phyloP scores from a whole-genome alignment of 495 filamentous ascomycete genomes.

The Hyaloscypha finlandica region DNA sequence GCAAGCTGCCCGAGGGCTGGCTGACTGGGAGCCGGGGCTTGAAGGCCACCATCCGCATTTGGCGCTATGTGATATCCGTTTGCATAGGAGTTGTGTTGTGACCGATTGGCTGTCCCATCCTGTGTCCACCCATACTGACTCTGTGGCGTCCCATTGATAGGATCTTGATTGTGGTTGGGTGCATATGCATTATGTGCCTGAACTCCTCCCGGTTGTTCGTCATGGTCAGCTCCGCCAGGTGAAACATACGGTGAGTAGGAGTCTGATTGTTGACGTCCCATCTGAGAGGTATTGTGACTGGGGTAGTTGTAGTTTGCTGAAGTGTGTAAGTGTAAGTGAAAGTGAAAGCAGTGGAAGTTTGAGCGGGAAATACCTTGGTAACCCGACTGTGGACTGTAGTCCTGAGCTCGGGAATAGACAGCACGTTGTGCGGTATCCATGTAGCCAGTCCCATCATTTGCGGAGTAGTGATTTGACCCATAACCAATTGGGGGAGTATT shows the following conservation, averaged over 20 bases:
- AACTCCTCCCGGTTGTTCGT: slow-evolving; percentile 15
- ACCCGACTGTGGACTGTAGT: slow-evolving; percentile 15
- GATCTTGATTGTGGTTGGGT: slow-evolving; percentile 4
- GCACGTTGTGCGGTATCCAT: slow-evolving; percentile 27
- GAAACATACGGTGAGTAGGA: slow-evolving; percentile 56
- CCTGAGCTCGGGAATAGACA: slow-evolving; percentile 16
- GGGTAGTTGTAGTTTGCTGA: slow-evolving; percentile 26
- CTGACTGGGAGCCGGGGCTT: neutral
- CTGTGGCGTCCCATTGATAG: slow-evolving; percentile 8
- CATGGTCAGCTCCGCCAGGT: slow-evolving; percentile 43
- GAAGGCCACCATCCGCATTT: neutral
- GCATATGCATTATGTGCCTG: slow-evolving; percentile 7
- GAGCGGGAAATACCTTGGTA: slow-evolving; percentile 14
- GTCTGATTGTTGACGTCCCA: slow-evolving; percentile 40
- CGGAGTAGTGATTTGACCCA: slow-evolving; percentile 22
- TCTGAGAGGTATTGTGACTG: slow-evolving; percentile 33
- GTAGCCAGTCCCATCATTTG: slow-evolving; percentile 24
- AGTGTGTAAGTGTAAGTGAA: slow-evolving; percentile 13
- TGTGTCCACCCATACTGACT: slow-evolving; percentile 13
- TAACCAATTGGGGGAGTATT: slow-evolving; percentile 19
- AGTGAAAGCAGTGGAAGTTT: neutral
- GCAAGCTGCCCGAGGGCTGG: neutral
- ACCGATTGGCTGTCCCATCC: neutral
- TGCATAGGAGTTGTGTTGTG: slow-evolving; percentile 4
- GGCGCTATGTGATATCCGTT: neutral